A percentile compares a stretch with the other conserved stretches of the same genome.
Evolutionary conservation across 164 flowering plant species (phyloP).

Genomic region (Nymphaea thermarum): DNA sequence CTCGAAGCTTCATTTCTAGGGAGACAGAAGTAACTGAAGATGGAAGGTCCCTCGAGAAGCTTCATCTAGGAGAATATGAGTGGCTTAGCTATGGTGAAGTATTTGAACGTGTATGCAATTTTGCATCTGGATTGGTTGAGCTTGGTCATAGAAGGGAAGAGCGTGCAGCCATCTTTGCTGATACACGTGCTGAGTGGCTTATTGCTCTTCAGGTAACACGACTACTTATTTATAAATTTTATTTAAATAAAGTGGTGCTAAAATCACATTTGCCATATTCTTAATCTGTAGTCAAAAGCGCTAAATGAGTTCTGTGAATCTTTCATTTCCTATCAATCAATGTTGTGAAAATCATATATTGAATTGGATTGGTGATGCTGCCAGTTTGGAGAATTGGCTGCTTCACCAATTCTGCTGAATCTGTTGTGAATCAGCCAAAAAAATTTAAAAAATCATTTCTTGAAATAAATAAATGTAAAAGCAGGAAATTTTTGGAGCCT

Average conservation of each 20-base stretch:
- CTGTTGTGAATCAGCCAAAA: too few relatives aligned
- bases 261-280: too few relatives aligned
- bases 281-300: neutral
- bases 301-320: neutral
- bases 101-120: slow-evolving; percentile 57
- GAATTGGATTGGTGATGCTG: too few relatives aligned
- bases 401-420: too few relatives aligned
- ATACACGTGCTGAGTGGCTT: slow-evolving; percentile 90
- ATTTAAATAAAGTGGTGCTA: too few relatives aligned
- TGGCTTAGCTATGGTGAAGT: slow-evolving; percentile 68
- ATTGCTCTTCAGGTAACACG: slow-evolving; percentile 72
- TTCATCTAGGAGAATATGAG: slow-evolving; percentile 85
- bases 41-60: slow-evolving; percentile 85
- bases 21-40: slow-evolving; percentile 45
- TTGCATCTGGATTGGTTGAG: slow-evolving; percentile 75
- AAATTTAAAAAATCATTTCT: too few relatives aligned
- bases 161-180: slow-evolving; percentile 92
- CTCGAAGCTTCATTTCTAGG: slow-evolving; percentile 50
- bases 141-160: slow-evolving; percentile 71
- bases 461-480: too few relatives aligned
- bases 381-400: too few relatives aligned
- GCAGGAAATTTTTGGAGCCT: too few relatives aligned
- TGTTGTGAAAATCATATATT: too few relatives aligned
- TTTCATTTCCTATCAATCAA: too few relatives aligned
- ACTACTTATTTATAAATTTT: too few relatives aligned